These are phyloP conservation scores for Diaporthe vexans DNA, from an alignment of 2,329 filamentous ascomycete genomes.

Conservation along the genomic window DNA sequence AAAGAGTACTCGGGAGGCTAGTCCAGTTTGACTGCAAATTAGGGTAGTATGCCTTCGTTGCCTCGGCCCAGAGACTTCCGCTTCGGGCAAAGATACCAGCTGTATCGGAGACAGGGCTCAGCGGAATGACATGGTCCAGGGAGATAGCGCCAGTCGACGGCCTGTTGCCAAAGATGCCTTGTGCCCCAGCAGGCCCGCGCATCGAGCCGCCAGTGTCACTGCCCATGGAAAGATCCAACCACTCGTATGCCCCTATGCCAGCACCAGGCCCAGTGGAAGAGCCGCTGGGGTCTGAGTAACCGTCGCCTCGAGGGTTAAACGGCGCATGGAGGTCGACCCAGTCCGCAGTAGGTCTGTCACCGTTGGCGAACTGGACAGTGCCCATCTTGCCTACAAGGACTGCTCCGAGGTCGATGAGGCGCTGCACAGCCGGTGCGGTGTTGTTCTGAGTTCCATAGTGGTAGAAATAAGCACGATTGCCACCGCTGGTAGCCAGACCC, in stretches of 20 bases:
- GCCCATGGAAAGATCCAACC: conserved; percentile 60
- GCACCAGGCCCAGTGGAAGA: conserved; percentile 60
- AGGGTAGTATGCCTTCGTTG: conserved; percentile 50
- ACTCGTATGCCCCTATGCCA: conserved; percentile 57
- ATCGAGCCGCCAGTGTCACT: conserved; percentile 62
- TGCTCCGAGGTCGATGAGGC: conserved; percentile 71
- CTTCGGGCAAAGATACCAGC: conserved; percentile 58
- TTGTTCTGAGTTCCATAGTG: conserved; percentile 63
- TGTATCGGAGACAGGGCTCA: conserved; percentile 59
- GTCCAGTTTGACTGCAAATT: conserved; percentile 50
- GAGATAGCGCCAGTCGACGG: conserved; percentile 57
- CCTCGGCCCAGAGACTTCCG: conserved; percentile 51
- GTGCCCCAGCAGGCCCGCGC: conserved; percentile 58
- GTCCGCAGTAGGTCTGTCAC: conserved; percentile 62
- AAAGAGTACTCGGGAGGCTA: conserved; percentile 50
- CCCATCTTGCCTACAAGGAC: conserved; percentile 63
- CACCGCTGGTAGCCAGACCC: conserved; percentile 67
- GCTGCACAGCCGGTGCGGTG: conserved; percentile 67
- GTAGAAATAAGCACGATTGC: conserved; percentile 71
- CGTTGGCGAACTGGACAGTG: conserved; percentile 61
- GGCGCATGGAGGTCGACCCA: conserved; percentile 58
- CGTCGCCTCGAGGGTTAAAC: conserved; percentile 62
- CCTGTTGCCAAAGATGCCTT: conserved; percentile 61
- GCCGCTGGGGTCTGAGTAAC: conserved; percentile 60
- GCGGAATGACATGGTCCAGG: conserved; percentile 58